Percentiles rank a stretch among this genome's conserved stretches.
Evolutionary conservation across 306 rosid species (phyloP).

Genomic region (Trichosanthes cucumerina): DNA sequence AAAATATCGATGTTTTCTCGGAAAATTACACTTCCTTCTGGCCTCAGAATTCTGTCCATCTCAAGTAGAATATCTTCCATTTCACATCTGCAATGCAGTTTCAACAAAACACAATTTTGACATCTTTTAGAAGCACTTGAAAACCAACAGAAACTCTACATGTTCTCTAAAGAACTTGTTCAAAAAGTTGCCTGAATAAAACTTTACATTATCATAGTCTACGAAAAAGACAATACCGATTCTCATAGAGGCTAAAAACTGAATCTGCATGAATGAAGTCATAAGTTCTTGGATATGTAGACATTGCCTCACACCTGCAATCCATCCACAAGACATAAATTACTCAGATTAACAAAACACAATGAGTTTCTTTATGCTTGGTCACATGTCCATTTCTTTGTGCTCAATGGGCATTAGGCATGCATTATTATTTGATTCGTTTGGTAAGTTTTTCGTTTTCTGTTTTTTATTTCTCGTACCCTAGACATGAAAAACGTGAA

Average conservation of each 20-base stretch:
- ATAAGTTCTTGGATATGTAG: constrained; percentile 84
- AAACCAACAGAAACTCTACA: background rate
- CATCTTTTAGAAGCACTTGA: background rate
- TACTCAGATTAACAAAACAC: background rate
- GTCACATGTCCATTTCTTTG: background rate
- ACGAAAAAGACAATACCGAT: constrained; percentile 26
- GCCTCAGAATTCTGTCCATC: constrained; percentile 75
- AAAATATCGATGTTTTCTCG: constrained; percentile 62
- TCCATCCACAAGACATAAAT: background rate
- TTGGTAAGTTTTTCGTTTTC: background rate
- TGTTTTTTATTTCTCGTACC: background rate
- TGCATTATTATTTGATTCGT: background rate
- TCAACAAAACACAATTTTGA: background rate
- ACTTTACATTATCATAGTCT: background rate
- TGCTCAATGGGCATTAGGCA: background rate
- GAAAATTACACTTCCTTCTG: constrained; percentile 69
- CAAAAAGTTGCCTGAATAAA: background rate
- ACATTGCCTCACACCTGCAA: constrained; percentile 91
- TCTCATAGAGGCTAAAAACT: constrained; percentile 52
- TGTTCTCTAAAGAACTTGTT: background rate
- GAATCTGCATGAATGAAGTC: constrained; percentile 78
- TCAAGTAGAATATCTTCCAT: constrained; percentile 67
- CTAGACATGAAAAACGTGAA: background rate
- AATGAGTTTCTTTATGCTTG: background rate
- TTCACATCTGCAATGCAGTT: constrained; percentile 46